phyloP scores from a whole-genome alignment of 257 asterid genomes.

The Nicotiana tomentosiformis region DNA sequence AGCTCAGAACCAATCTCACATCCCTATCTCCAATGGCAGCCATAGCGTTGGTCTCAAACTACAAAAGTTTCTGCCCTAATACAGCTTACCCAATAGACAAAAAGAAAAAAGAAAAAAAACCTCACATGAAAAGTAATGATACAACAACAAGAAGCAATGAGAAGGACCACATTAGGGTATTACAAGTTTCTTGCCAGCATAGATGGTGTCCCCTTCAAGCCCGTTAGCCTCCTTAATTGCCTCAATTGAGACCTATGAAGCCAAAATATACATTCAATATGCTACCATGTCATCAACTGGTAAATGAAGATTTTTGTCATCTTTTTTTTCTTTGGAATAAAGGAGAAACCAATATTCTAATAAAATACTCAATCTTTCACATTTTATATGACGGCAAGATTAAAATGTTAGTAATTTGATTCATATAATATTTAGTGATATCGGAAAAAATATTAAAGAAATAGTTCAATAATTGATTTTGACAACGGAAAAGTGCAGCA shows the following conservation, averaged over 20 bases:
- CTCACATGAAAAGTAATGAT: background rate
- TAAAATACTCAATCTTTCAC: background rate
- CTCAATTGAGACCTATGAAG: slow-evolving; percentile 25
- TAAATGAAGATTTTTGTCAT: background rate
- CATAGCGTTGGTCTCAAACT: background rate
- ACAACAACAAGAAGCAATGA: background rate
- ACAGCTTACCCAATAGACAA: background rate
- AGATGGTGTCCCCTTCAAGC: slow-evolving; percentile 29
- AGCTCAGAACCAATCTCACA: background rate
- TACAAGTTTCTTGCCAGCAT: slow-evolving; percentile 30
- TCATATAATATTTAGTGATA: background rate
- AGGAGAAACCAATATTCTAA: background rate
- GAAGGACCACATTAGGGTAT: slow-evolving; percentile 16
- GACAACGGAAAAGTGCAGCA: background rate
- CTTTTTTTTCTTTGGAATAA: background rate
- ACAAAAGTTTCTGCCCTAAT: background rate
- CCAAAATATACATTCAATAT: background rate
- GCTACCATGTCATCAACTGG: background rate
- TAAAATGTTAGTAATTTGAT: background rate
- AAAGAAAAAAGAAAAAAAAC: background rate
- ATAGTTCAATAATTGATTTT: background rate
- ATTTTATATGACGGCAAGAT: background rate
- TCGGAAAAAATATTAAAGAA: background rate
- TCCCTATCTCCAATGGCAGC: background rate
- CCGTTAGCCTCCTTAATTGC: slow-evolving; percentile 36